Evolutionary conservation across 345 rosid species (phyloP).

Genomic region (Orychophragmus violaceus): DNA sequence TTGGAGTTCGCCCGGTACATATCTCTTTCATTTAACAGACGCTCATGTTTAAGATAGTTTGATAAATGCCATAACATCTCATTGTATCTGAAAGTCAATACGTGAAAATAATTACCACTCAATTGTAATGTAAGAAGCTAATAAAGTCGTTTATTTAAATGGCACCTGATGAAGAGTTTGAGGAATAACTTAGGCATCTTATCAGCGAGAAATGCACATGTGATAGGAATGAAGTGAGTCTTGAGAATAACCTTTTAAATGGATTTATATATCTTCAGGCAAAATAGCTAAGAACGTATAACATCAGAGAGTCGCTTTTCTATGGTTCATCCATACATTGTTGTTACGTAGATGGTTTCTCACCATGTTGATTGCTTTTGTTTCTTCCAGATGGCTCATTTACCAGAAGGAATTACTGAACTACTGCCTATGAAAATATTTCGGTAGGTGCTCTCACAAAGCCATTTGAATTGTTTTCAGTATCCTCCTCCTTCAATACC

Average conservation of each 20-base stretch:
- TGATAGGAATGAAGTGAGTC: slow-evolving; percentile 78
- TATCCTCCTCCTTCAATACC: neutral
- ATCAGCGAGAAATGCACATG: slow-evolving; percentile 74
- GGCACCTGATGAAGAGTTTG: slow-evolving; percentile 99
- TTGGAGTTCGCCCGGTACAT: slow-evolving; percentile 89
- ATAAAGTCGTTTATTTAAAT: slow-evolving; percentile 25
- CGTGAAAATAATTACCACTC: neutral
- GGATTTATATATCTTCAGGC: neutral
- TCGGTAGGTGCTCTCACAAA: slow-evolving; percentile 34
- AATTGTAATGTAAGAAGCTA: neutral
- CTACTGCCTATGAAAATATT: slow-evolving; percentile 73
- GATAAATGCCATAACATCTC: slow-evolving; percentile 2
- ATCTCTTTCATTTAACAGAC: slow-evolving; percentile 1
- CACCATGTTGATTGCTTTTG: slow-evolving; percentile 15
- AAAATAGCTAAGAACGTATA: neutral
- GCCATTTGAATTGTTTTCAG: neutral
- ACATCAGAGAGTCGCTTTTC: neutral
- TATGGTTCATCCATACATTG: neutral
- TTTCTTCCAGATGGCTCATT: slow-evolving; percentile 76
- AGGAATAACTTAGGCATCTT: slow-evolving; percentile 72
- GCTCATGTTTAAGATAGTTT: neutral
- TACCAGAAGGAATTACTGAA: slow-evolving; percentile 93
- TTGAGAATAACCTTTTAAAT: neutral
- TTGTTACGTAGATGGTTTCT: slow-evolving; percentile 17
- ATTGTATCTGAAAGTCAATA: too few species aligned